Evolutionary conservation across 2,329 filamentous ascomycete genomes (phyloP).

Genomic region (Cercospora berteroae): DNA sequence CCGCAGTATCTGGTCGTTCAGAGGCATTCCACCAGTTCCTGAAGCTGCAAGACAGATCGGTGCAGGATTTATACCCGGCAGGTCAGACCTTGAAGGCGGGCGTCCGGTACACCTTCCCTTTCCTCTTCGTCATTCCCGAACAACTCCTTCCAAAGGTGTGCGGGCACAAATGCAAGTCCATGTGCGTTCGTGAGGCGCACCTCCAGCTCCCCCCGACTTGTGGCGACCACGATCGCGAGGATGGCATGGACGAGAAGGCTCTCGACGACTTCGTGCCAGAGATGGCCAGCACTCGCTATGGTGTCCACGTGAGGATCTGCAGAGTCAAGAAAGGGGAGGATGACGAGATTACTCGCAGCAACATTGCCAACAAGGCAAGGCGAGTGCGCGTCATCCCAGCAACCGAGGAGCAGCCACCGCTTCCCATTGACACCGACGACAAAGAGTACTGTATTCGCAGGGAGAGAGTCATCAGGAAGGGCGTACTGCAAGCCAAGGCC

Average conservation of each 20-base stretch:
- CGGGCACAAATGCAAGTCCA: slow-evolving; percentile 52
- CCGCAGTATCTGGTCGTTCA: slow-evolving; percentile 54
- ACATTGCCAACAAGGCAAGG: slow-evolving; percentile 52
- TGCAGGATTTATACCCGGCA: slow-evolving; percentile 49
- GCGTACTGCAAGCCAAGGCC: slow-evolving; percentile 57
- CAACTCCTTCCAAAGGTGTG: slow-evolving; percentile 60
- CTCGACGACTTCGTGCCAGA: slow-evolving; percentile 63
- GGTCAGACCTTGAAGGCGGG: slow-evolving; percentile 56
- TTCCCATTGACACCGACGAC: slow-evolving; percentile 50
- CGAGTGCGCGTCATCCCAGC: slow-evolving; percentile 61
- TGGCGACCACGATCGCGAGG: slow-evolving; percentile 17
- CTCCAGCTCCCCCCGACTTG: slow-evolving; percentile 60
- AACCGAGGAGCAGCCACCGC: slow-evolving; percentile 59
- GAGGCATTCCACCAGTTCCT: slow-evolving; percentile 61
- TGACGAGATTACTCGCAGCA: slow-evolving; percentile 39
- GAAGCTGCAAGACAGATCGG: slow-evolving; percentile 52
- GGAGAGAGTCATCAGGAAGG: slow-evolving; percentile 61
- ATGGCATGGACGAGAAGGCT: slow-evolving; percentile 49
- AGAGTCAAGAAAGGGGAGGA: slow-evolving; percentile 45
- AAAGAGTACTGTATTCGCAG: slow-evolving; percentile 54
- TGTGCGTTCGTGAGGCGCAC: slow-evolving; percentile 56
- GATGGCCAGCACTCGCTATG: slow-evolving; percentile 61
- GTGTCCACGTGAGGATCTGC: slow-evolving; percentile 42
- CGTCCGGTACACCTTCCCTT: slow-evolving; percentile 58
- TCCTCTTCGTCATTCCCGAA: slow-evolving; percentile 62